Base-by-base conservation (phyloP, 2,329 filamentous ascomycete species). In the Penicillium decumbens region DNA sequence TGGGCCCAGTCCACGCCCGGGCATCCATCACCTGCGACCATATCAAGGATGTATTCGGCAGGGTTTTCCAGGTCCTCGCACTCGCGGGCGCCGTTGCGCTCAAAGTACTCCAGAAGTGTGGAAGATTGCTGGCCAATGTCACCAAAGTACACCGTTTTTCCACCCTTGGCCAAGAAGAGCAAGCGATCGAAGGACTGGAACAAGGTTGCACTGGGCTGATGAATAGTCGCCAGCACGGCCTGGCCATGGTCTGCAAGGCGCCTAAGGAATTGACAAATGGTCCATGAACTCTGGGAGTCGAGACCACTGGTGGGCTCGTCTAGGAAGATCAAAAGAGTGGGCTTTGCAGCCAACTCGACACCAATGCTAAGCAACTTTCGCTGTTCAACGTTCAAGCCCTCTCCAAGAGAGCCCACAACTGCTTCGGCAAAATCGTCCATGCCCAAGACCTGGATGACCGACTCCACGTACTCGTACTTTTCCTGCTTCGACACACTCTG, bases 391-490 rank as follows among this genome's bases (percentile, higher is more conserved):
- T 79, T 79, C 35, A 79, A 69, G 64, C 76, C 89, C 72, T 92
- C 88, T 42, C 90, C 89, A 1, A 88, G 88, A 23, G 88, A 83
- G 74, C 90, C 90, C 44, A 95, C 87, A 35, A 95, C 79, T 7
- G 90, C 90, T 61, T 93, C 89, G n/a, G 89, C 87, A 59, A 91
- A 95, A 44, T 89, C 83, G 50, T 88, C 77, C 89, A 95, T 95
- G 29, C 91, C 87, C 10, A 95, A 74, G 38, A 95, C 80, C 70
- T 86, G 85, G 64, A 95, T 95, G 1, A 67, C 64, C n/a, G 93
- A 83, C 33, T 91, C 85, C 18, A 93, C 89, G 55, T 93, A 95
- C 1, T 80, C 85, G 10, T 89, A 72, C 75, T 95, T 95, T 65
- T 95, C 89, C 9, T 77, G 70, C 8, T 75, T 77, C 1, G 88